Evolutionary conservation across 352 stramenopile genomes (phyloP).

Genomic region (Globisporangium camurandrum): DNA sequence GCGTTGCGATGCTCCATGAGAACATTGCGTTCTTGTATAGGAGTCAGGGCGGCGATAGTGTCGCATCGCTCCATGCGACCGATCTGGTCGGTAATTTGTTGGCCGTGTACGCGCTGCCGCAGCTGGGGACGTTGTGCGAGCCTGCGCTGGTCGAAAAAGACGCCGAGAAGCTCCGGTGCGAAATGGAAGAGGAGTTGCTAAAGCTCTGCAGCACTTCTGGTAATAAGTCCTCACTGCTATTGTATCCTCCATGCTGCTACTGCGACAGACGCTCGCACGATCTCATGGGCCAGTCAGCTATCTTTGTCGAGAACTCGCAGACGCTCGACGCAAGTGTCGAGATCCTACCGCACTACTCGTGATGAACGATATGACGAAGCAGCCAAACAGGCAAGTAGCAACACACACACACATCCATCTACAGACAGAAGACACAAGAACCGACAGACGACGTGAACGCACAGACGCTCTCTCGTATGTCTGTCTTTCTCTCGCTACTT

Average conservation of each 20-base stretch:
- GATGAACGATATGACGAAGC: background rate
- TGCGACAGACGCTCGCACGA: slow-evolving; percentile 9
- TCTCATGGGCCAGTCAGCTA: slow-evolving; percentile 18
- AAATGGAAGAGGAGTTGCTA: too few species aligned
- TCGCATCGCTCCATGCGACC: slow-evolving; percentile 25
- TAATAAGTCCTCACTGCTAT: background rate
- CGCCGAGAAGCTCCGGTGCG: slow-evolving; percentile 15
- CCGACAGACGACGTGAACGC: background rate
- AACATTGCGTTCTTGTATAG: slow-evolving; percentile 57
- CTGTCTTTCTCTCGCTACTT: background rate
- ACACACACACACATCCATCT: background rate
- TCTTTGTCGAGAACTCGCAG: slow-evolving; percentile 38
- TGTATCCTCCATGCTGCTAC: background rate
- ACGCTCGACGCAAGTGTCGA: slow-evolving; percentile 40
- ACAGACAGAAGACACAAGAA: background rate
- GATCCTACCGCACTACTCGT: slow-evolving; percentile 64
- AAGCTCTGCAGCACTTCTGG: background rate
- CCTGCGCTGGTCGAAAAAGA: slow-evolving; percentile 9
- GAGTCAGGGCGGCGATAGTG: slow-evolving; percentile 22
- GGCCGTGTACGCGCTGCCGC: slow-evolving; percentile 32
- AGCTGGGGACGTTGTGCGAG: slow-evolving; percentile 35
- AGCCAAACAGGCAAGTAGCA: background rate
- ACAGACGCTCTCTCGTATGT: background rate
- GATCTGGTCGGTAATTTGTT: slow-evolving; percentile 71
- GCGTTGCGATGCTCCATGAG: slow-evolving; percentile 66